Evolutionary conservation across 2,329 filamentous ascomycete species (phyloP), one percentile per base, ranked within the genome.

Genomic region (Biscogniauxia sp.): DNA sequence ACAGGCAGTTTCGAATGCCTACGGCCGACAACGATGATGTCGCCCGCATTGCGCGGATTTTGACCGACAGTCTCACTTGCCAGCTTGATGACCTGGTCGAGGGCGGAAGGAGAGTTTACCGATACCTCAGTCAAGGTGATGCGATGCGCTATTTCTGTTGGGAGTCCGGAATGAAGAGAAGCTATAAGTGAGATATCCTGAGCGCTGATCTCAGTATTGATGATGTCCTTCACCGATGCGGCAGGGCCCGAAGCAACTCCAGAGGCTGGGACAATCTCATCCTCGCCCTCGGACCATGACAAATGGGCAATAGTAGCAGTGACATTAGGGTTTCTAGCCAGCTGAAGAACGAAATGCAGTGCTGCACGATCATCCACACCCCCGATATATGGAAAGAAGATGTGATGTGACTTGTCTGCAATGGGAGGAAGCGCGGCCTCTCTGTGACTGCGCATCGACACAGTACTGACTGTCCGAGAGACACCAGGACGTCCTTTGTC

Each of bases 311-410:
- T 83, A 0, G 91, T 94, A 0, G 88, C 91, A 0, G 91, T 93
- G 25, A 97, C 86, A 51, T 90, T 85, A 3, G 86, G 83, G 69
- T 93, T 95, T 72, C 89, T 87, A 0, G 89, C 91, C 0, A 99
- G 82, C 70, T 97, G 94, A 2, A 98, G 81, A 2, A 94, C 89
- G 23, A 98, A 85, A 1, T 88, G 82, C 0, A 98, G 81, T 0
- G 93, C 93, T 4, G 89, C 85, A 7, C 87, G 84, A 70, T 97
- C 94, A 70, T 99, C 95, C 1, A 81, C 78, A 8, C 91, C 91
- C 19, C 94, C 93, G 61, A 97, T 88, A 76, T 92, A 98, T 0
- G 93, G 90, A 57, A 96, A 81, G 73, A 96, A 93, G 66, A 98
- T 83, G 72, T 94, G 92, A 72, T 96, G 92, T 41, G 86, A 87